Evolutionary conservation across 2,329 filamentous ascomycete genomes (phyloP).

Genomic region (Colletotrichum agaves): DNA sequence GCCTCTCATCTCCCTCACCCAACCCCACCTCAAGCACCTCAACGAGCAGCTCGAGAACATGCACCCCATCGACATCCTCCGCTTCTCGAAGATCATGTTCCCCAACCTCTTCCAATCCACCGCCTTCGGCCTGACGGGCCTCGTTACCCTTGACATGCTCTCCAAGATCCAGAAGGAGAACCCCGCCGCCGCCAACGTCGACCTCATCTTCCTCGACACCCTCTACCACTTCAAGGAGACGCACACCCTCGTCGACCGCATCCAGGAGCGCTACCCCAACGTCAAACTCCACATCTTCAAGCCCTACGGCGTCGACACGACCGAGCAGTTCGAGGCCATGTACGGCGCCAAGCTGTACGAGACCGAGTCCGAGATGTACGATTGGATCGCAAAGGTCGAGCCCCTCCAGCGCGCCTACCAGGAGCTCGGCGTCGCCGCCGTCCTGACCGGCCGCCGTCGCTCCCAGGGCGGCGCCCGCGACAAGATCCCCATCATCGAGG

Average conservation of each 20-base stretch:
- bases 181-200: slow-evolving; percentile 67
- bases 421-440: slow-evolving; percentile 86
- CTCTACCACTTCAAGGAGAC: slow-evolving; percentile 86
- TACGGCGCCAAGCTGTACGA: slow-evolving; percentile 90
- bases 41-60: slow-evolving; percentile 90
- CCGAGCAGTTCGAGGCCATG: slow-evolving; percentile 80
- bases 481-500: slow-evolving; percentile 88
- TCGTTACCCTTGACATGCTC: slow-evolving; percentile 87
- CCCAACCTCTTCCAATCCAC: slow-evolving; percentile 90
- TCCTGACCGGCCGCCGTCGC: slow-evolving; percentile 89
- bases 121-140: slow-evolving; percentile 82
- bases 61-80: slow-evolving; percentile 89
- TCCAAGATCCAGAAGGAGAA: slow-evolving; percentile 76
- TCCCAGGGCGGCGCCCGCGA: slow-evolving; percentile 95
- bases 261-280: slow-evolving; percentile 80
- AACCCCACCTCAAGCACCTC: slow-evolving; percentile 87
- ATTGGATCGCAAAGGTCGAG: slow-evolving; percentile 98
- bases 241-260: slow-evolving; percentile 76
- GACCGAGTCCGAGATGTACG: slow-evolving; percentile 87
- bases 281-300: slow-evolving; percentile 90
- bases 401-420: slow-evolving; percentile 91
- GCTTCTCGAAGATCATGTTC: slow-evolving; percentile 91
- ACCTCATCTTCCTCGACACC: slow-evolving; percentile 85
- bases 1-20: slow-evolving; percentile 85
- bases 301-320: slow-evolving; percentile 78